Percentiles rank a stretch among this genome's conserved stretches.
Conservation (phyloP, 2,329 filamentous ascomycete genomes). For the Eutypella sp. region DNA sequence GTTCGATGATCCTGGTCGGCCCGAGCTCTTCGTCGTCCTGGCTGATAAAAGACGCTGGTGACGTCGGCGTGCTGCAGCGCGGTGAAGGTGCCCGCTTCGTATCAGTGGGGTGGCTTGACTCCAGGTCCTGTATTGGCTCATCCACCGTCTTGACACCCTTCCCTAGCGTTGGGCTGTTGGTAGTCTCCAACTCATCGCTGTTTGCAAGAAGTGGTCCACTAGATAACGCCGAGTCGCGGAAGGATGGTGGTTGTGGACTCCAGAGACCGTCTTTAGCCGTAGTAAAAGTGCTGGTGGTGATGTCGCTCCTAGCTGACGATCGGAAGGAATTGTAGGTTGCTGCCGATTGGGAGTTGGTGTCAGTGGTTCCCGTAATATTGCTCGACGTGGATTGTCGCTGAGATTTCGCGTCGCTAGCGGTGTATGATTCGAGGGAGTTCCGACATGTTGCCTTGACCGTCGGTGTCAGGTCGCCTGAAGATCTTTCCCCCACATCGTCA, state of each 20-base stretch:
- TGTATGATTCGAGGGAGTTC: constrained; percentile 4
- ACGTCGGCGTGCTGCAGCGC: neutral
- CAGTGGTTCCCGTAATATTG: constrained; percentile 10
- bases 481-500: neutral
- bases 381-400: constrained; percentile 12
- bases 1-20: constrained; percentile 14
- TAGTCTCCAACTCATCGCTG: neutral
- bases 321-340: constrained; percentile 9
- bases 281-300: constrained; percentile 7
- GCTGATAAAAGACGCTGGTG: neutral
- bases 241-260: neutral
- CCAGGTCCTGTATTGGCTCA: neutral
- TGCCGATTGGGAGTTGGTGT: constrained; percentile 12
- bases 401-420: constrained; percentile 3
- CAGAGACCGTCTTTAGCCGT: neutral
- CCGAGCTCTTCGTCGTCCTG: constrained; percentile 5
- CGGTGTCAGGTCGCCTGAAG: neutral
- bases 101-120: neutral
- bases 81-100: neutral
- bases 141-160: neutral
- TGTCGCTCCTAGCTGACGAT: constrained; percentile 14
- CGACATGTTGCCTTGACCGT: neutral
- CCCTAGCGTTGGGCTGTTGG: neutral
- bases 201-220: neutral
- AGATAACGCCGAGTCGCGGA: neutral